phyloP scores from a whole-genome alignment of 163 green algal species.

The Coccomyxa subellipsoidea region DNA sequence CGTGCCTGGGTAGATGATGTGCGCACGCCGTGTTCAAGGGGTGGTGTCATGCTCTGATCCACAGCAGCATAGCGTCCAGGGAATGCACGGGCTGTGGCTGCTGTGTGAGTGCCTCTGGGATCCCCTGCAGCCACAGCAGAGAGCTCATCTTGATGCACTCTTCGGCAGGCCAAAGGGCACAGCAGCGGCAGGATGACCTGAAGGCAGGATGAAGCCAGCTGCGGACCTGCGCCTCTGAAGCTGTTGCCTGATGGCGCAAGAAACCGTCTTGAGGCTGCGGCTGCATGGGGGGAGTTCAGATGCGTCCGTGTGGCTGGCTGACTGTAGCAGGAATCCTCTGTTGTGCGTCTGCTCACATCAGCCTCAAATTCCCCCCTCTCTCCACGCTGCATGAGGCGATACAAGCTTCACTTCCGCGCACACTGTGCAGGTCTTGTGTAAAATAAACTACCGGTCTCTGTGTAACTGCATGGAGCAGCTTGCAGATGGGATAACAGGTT shows the following conservation, averaged over 20 bases:
- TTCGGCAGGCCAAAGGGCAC: no score
- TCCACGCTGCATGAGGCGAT: background rate
- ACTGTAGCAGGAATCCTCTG: background rate
- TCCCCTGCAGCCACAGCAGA: background rate
- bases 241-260: background rate
- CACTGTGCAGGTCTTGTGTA: no score
- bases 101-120: background rate
- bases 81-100: background rate
- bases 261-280: background rate
- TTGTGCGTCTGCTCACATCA: background rate
- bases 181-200: no score
- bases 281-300: background rate
- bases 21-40: constrained; percentile 4
- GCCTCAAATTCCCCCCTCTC: background rate
- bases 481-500: background rate
- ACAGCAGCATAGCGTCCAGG: background rate
- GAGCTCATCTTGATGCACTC: no score
- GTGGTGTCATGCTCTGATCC: background rate
- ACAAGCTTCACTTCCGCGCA: no score
- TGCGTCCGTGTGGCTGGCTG: background rate
- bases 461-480: background rate
- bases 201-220: no score
- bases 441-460: background rate
- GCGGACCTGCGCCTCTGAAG: background rate
- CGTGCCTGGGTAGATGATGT: background rate